These are phyloP conservation scores for Camelina sativa DNA, from an alignment of 345 rosid species.

Conservation along the genomic window DNA sequence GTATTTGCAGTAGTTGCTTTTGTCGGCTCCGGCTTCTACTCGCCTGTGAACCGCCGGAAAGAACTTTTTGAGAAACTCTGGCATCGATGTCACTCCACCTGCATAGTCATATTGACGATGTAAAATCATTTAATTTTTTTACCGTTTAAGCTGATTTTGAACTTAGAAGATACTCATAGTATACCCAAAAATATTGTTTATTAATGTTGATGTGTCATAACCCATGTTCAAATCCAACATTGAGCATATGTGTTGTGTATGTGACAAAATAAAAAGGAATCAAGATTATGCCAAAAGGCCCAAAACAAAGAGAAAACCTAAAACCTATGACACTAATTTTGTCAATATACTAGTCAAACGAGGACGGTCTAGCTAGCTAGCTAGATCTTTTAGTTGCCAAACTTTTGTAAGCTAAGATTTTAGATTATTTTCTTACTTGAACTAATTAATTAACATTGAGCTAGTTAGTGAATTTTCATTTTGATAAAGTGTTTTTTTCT, in stretches of 20 bases:
- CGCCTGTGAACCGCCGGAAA: slow-evolving; percentile 69
- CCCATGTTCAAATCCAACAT: neutral
- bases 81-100: slow-evolving; percentile 98
- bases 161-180: neutral
- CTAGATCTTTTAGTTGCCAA: neutral
- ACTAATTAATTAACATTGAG: slow-evolving; percentile 3
- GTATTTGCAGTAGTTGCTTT: slow-evolving; percentile 80
- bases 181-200: neutral
- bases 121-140: neutral
- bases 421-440: neutral
- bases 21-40: slow-evolving; percentile 39
- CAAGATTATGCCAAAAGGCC: neutral
- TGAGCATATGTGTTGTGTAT: neutral
- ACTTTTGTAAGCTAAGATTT: slow-evolving; percentile 1
- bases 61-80: slow-evolving; percentile 73
- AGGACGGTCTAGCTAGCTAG: neutral
- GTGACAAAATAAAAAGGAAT: neutral
- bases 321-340: slow-evolving; percentile 2
- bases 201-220: neutral
- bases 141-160: neutral
- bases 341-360: neutral
- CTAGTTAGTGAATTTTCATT: slow-evolving; percentile 6
- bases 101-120: slow-evolving; percentile 15
- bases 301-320: neutral
- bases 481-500: neutral